Evolutionary conservation across 208 protist species (phyloP), one percentile per base, ranked within the genome.

Genomic region (Borovskyia barvae): DNA sequence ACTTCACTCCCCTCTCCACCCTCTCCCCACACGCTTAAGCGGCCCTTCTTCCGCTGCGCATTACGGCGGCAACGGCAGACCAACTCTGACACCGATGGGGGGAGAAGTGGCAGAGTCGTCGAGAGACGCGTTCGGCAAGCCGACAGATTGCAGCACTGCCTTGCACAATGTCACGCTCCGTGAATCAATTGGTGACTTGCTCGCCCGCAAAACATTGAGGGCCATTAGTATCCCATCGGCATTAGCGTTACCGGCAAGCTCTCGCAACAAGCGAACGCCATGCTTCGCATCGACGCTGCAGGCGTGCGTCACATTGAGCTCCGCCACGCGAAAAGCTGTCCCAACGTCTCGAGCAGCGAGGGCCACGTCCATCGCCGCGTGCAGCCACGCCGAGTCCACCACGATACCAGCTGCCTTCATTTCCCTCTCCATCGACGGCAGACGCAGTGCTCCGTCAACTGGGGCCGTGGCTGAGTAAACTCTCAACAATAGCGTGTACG

Each of bases 221-320:
- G 75, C 74, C 5, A 65, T 66, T 15, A 71, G 77, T 28, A 79
- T 61, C 35, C 67, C 68, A 1, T 51, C 63, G 30, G 71, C 73
- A 39, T 93, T 81, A 3, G 66, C 67, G 12, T 74, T 28, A 8
- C 63, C 26, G 8, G 72, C 60, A 8, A 80, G 26, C 57, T 80
- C 54, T 14, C 56, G 64, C 48, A 90, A 47, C 7, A 91, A 65
- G 17, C 72, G 76, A n/a, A 52, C 48, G 19, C 81, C 72, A 24
- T 87, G 72, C 55, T 73, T 81, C 12, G 66, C 69, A n/a, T 84
- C 80, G 11, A 93, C 64, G 9, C 55, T 24, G n/a, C 51, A 26
- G 36, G 55, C 25, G 24, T 63, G 64, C 14, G 45, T 17, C n/a
- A 66, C 59, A 50, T 82, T 62, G 42, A 77, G 48, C n/a, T 82